Evolutionary conservation across 495 filamentous ascomycete species (phyloP).

Genomic region (Annulohypoxylon bovei): DNA sequence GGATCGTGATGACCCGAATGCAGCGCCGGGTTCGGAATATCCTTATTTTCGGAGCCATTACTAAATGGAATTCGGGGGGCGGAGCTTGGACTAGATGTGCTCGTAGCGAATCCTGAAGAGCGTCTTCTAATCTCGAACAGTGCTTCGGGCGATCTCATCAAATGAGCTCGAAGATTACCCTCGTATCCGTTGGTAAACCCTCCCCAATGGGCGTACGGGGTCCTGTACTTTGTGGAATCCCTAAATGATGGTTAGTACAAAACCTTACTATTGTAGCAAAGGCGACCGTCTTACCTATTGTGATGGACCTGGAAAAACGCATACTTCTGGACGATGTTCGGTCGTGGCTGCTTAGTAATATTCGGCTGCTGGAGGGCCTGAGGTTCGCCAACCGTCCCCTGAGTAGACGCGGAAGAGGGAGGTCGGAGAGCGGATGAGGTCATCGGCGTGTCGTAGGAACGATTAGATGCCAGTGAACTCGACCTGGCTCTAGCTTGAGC

Average conservation of each 20-base stretch:
- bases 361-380: slow-evolving; percentile 23
- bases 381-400: slow-evolving; percentile 37
- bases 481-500: slow-evolving; percentile 46
- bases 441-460: slow-evolving; percentile 47
- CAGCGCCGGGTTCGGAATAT: neutral
- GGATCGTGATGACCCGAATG: neutral
- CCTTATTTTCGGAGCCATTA: slow-evolving; percentile 21
- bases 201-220: slow-evolving; percentile 61
- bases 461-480: slow-evolving; percentile 45
- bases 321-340: slow-evolving; percentile 56
- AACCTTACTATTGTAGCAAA: neutral
- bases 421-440: slow-evolving; percentile 46
- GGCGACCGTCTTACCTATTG: slow-evolving; percentile 20
- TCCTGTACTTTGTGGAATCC: slow-evolving; percentile 59
- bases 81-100: slow-evolving; percentile 6
- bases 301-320: slow-evolving; percentile 61
- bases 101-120: slow-evolving; percentile 28
- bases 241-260: slow-evolving; percentile 44
- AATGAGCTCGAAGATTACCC: slow-evolving; percentile 57
- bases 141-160: slow-evolving; percentile 54
- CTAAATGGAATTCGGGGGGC: slow-evolving; percentile 25
- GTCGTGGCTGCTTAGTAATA: slow-evolving; percentile 27
- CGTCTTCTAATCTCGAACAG: slow-evolving; percentile 46
- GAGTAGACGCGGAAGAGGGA: slow-evolving; percentile 38
- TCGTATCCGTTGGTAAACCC: slow-evolving; percentile 68